Evolutionary conservation across 257 asterid species (phyloP).

Genomic region (Petunia axillaris): DNA sequence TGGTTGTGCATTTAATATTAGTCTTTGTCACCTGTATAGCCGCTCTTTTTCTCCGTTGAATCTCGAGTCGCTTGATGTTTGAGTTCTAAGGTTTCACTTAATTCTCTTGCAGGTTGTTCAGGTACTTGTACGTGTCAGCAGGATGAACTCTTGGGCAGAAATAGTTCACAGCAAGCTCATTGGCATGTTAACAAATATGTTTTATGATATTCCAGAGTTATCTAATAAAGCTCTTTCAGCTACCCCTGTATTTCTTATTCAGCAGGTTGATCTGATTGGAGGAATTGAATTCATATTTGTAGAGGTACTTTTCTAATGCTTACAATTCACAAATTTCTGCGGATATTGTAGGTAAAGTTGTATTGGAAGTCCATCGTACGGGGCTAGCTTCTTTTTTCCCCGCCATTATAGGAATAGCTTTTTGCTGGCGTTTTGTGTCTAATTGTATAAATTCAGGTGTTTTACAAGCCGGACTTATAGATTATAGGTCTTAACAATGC

Average conservation of each 20-base stretch:
- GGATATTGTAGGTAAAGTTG: conserved; percentile 4
- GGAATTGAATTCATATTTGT: conserved; percentile 88
- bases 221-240: conserved; percentile 65
- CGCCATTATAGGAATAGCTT: neutral
- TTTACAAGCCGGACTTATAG: neutral
- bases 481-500: neutral
- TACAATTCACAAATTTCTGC: neutral
- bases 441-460: neutral
- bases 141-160: conserved; percentile 95
- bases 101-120: conserved; percentile 71
- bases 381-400: neutral
- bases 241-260: conserved; percentile 67
- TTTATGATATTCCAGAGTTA: conserved; percentile 75
- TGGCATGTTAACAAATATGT: conserved; percentile 93
- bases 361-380: neutral
- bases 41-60: neutral
- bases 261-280: conserved; percentile 94
- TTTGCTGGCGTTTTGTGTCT: conserved; percentile 1
- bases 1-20: conserved; percentile 15
- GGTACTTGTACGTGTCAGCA: conserved; percentile 77
- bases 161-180: conserved; percentile 92
- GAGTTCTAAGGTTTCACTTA: conserved; percentile 13
- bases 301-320: conserved; percentile 64
- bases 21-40: conserved; percentile 9
- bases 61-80: neutral